phyloP scores from a whole-genome alignment of 331 rosid genomes.

The Rhamnella rubrinervis region DNA sequence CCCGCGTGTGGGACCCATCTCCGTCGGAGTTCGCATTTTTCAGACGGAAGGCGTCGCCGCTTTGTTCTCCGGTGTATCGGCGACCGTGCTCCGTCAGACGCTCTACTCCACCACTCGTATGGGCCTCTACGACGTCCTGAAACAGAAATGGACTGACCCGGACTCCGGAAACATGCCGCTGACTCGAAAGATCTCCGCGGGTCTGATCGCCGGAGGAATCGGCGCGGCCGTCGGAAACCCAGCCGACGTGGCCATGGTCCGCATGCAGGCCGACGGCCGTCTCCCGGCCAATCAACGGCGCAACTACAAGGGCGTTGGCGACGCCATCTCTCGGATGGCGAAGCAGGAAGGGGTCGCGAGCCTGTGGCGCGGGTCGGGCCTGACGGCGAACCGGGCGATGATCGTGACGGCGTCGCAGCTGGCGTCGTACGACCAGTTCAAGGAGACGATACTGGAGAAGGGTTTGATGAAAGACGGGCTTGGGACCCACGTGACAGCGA shows the following conservation, averaged over 20 bases:
- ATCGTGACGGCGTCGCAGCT: slow-evolving; percentile 90
- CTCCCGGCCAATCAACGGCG: slow-evolving; percentile 65
- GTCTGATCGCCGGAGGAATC: slow-evolving; percentile 65
- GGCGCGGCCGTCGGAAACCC: slow-evolving; percentile 92
- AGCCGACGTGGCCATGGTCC: slow-evolving; percentile 89
- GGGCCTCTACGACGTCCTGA: slow-evolving; percentile 90
- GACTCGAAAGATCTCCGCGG: slow-evolving; percentile 52
- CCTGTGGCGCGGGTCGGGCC: slow-evolving; percentile 90
- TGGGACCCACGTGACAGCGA: slow-evolving; percentile 79
- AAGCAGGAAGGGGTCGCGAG: slow-evolving; percentile 63
- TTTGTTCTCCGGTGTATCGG: slow-evolving; percentile 73
- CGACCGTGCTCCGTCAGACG: slow-evolving; percentile 86
- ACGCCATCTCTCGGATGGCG: slow-evolving; percentile 69
- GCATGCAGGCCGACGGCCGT: slow-evolving; percentile 94
- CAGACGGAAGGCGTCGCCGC: slow-evolving; percentile 59
- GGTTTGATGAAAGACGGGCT: slow-evolving; percentile 72
- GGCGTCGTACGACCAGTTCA: slow-evolving; percentile 79
- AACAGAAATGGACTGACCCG: slow-evolving; percentile 64
- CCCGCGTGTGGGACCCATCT: slow-evolving; percentile 44
- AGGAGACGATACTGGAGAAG: slow-evolving; percentile 58
- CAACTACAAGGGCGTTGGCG: slow-evolving; percentile 64
- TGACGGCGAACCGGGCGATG: slow-evolving; percentile 94
- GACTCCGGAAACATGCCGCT: slow-evolving; percentile 43
- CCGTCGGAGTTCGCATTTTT: slow-evolving; percentile 52
- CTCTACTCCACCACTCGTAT: slow-evolving; percentile 92